phyloP scores from a whole-genome alignment of 495 filamentous ascomycete genomes.

The Daldinia caldariorum region DNA sequence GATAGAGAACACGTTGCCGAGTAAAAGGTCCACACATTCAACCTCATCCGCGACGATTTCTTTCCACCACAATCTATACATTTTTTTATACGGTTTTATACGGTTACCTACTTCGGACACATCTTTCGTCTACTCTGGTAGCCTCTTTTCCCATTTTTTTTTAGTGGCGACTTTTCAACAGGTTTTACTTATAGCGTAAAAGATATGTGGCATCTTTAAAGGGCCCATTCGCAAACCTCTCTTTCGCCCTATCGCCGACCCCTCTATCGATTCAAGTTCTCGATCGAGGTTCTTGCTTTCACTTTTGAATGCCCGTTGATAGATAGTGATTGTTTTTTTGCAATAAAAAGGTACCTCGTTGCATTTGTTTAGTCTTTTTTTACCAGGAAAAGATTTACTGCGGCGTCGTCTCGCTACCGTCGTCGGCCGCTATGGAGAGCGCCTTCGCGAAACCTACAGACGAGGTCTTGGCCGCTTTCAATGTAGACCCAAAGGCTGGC shows the following conservation, averaged over 20 bases:
- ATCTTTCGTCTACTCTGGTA: constrained; percentile 22
- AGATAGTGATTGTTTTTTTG: constrained; percentile 23
- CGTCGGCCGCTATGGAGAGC: constrained; percentile 71
- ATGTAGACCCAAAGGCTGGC: constrained; percentile 71
- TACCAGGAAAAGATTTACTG: constrained; percentile 15
- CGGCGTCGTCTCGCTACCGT: constrained; percentile 9
- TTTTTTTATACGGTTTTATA: no score
- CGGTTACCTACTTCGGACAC: constrained; percentile 15
- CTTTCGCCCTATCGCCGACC: constrained; percentile 28
- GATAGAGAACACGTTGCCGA: constrained; percentile 48
- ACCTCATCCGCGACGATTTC: constrained; percentile 35
- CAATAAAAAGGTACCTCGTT: constrained; percentile 4
- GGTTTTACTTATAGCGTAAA: constrained; percentile 20
- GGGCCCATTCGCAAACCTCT: constrained; percentile 7
- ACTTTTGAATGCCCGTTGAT: constrained; percentile 26
- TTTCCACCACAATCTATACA: constrained; percentile 35
- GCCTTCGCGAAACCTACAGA: constrained; percentile 75
- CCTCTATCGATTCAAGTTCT: constrained; percentile 21
- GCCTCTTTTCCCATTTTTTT: constrained; percentile 3
- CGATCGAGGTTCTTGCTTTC: constrained; percentile 15
- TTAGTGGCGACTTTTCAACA: constrained; percentile 30
- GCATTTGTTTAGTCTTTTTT: constrained; percentile 17
- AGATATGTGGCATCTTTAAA: constrained; percentile 51
- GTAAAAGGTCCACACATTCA: constrained; percentile 36
- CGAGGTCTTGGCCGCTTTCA: constrained; percentile 77